Evolutionary conservation across 1,284 basidiomycete genomes (phyloP).

Genomic region (Austroboletus niveus): DNA sequence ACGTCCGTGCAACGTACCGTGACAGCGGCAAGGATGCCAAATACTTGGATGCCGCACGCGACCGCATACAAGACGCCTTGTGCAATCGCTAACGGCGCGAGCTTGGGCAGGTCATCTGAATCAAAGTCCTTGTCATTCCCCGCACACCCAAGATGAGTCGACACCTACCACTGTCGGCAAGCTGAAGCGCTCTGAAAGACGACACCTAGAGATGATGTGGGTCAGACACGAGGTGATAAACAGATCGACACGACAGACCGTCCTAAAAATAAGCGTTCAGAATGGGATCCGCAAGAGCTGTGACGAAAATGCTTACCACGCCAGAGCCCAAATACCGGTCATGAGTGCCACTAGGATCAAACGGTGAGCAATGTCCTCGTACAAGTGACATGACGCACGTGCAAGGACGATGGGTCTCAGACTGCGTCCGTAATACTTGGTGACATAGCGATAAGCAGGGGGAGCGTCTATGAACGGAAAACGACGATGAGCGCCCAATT

Average conservation of each 20-base stretch:
- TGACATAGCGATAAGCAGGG: conserved; percentile 59
- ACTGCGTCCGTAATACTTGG: conserved; percentile 50
- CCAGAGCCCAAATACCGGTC: conserved; percentile 55
- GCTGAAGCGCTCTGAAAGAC: conserved; percentile 52
- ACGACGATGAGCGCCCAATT: too few relatives aligned
- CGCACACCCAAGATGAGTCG: conserved; percentile 6
- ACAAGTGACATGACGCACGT: conserved; percentile 40
- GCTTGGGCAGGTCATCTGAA: conserved; percentile 44
- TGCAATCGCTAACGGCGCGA: conserved; percentile 60
- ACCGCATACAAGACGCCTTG: conserved; percentile 55
- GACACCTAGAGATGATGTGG: conserved; percentile 43
- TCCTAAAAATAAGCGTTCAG: conserved; percentile 34
- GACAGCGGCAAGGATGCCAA: conserved; percentile 52
- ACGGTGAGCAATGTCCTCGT: neutral
- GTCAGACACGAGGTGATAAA: neutral
- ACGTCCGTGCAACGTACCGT: conserved; percentile 45
- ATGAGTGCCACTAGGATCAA: conserved; percentile 42
- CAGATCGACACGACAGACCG: conserved; percentile 40
- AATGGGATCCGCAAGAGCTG: neutral
- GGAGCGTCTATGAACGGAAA: conserved; percentile 41
- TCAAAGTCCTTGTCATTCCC: neutral
- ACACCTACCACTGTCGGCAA: conserved; percentile 47
- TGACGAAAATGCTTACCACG: conserved; percentile 47
- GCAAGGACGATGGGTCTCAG: conserved; percentile 56
- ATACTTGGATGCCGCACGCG: conserved; percentile 54